These are phyloP conservation scores for Hypoxylon sp. DNA, from an alignment of 2,329 filamentous ascomycete species.

Conservation along the genomic window DNA sequence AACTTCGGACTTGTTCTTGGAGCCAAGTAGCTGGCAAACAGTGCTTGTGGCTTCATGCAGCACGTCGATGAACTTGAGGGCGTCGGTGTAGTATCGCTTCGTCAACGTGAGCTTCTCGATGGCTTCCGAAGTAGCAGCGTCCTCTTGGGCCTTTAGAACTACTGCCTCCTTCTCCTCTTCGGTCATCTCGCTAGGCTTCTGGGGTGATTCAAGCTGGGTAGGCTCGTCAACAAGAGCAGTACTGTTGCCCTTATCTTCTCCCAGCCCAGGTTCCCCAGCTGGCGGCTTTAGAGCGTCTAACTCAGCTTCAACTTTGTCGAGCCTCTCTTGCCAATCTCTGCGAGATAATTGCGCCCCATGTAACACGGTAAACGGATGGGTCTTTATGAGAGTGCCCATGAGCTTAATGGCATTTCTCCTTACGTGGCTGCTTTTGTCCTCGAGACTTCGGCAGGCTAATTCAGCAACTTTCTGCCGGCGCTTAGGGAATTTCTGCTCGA, in stretches of 20 bases:
- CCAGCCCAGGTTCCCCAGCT: constrained; percentile 77
- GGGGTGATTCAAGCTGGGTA: constrained; percentile 79
- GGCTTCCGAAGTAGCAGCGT: constrained; percentile 88
- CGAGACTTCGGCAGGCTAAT: constrained; percentile 86
- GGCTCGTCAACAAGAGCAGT: constrained; percentile 86
- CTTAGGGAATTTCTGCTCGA: constrained; percentile 97
- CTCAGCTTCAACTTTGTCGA: constrained; percentile 86
- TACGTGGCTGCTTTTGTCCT: constrained; percentile 99
- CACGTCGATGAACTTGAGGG: constrained; percentile 91
- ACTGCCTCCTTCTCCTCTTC: constrained; percentile 81
- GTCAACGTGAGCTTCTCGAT: constrained; percentile 90
- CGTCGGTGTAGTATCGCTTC: constrained; percentile 91
- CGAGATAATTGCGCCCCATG: constrained; percentile 87
- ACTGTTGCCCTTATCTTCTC: constrained; percentile 72
- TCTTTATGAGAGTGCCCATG: constrained; percentile 87
- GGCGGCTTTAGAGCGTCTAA: constrained; percentile 85
- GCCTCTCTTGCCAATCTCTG: constrained; percentile 85
- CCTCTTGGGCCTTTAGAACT: constrained; percentile 83
- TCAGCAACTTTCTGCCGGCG: constrained; percentile 88
- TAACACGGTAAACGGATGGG: constrained; percentile 92
- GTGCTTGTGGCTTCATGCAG: constrained; percentile 83
- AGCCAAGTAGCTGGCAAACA: constrained; percentile 88
- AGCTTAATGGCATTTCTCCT: constrained; percentile 95
- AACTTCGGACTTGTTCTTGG: constrained; percentile 97
- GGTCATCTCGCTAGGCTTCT: constrained; percentile 74